Evolutionary conservation across 2,329 filamentous ascomycete genomes (phyloP), one percentile per base, ranked within the genome.

Genomic region (Aspergillus oerlinghausenensis): DNA sequence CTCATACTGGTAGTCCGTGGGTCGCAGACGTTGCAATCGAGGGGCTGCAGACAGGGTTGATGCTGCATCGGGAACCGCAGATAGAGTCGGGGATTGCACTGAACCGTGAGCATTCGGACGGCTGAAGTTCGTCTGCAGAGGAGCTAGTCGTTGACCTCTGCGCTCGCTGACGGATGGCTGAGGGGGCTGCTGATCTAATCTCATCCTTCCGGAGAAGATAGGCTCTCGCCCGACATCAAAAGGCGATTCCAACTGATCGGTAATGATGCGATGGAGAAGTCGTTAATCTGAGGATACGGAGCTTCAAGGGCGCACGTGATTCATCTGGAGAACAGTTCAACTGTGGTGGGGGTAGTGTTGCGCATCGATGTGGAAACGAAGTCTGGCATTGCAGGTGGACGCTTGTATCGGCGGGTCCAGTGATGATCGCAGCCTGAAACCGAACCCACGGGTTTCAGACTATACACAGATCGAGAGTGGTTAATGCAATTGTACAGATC

Each of bases 121-220:
- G 50, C 66, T 71, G 59, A 75, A 68, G 52, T 74, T 72, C 51
- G 74, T 76, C 52, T 73, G 71, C 40, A 76, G 62, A 14, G 73
- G 72, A 3, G 69, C 60, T 10, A 75, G 62, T 49, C 53, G 70
- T 53, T 70, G 70, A 29, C 73, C 73, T 64, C 73, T 67, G 52
- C 73, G 72, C 60, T 73, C 68, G 50, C 71, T 70, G 54, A 73
- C 66, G 32, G 72, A 69, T 32, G 67, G 62, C 17, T 58, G 62
- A 54, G 59, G 50, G 14, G 55, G 45, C 40, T 60, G 59, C 52
- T 60, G 62, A 23, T 63, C 58, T 50, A 56, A 25, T 55, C 56
- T 60, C 61, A 63, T 65, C 52, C 55, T 59, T 54, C 40, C 32
- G 43, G 19, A 35, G 19, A 52, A 21, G 25, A 25, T 47, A 25